Evolutionary conservation across 2,329 filamentous ascomycete genomes (phyloP).

Genomic region (Trichoderma polysporum): DNA sequence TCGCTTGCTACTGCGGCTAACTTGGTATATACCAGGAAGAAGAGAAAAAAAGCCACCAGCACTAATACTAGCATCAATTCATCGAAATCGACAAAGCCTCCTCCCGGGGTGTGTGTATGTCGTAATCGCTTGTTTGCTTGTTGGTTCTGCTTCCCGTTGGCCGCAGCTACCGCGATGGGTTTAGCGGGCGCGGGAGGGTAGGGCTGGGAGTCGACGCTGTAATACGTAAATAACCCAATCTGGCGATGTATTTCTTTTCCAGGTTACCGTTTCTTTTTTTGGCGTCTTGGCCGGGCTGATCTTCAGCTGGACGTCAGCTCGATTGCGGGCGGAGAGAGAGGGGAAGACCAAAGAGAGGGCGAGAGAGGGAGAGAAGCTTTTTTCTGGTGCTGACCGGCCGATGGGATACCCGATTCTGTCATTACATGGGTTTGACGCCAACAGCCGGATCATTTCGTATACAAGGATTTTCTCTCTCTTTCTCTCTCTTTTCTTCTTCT

Average conservation of each 20-base stretch:
- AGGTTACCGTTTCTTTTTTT: neutral
- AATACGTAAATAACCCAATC: neutral
- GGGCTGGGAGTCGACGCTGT: neutral
- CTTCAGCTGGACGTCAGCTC: neutral
- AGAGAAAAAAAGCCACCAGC: neutral
- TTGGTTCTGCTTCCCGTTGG: no score
- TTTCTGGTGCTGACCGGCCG: no score
- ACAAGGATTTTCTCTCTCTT: no score
- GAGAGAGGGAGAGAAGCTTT: no score
- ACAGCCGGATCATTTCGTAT: no score
- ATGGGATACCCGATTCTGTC: neutral
- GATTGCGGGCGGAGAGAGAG: neutral
- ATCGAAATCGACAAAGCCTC: no score
- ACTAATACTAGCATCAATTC: conserved; percentile 6
- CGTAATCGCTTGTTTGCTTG: no score
- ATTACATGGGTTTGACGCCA: neutral
- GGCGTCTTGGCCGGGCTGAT: neutral
- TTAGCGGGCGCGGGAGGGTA: conserved; percentile 4
- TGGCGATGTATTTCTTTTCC: neutral
- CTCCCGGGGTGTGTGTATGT: no score
- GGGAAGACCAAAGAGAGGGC: no score
- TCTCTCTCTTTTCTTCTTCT: neutral
- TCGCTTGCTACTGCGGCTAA: neutral
- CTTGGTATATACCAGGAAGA: neutral
- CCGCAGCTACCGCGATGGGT: neutral